Evolutionary conservation across 805 yeast genomes (phyloP).

Genomic region (Myxozyma udenii): DNA sequence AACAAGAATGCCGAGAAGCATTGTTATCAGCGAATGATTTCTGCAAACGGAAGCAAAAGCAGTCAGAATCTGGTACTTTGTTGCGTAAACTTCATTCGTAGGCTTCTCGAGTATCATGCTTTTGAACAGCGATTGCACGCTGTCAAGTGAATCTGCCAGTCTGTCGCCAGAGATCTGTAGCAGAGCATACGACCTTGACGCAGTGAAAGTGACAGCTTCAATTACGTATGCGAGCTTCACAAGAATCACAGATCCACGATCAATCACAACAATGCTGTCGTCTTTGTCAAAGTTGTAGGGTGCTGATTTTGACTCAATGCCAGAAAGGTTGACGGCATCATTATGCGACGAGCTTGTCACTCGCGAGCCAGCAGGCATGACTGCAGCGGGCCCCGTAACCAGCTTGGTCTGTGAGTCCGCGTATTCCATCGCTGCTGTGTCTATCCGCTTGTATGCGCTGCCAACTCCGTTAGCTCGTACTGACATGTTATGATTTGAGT

Average conservation of each 20-base stretch:
- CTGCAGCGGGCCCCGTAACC: neutral
- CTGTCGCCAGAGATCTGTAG: neutral
- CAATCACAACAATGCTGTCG: conserved; percentile 15
- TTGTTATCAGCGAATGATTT: conserved; percentile 6
- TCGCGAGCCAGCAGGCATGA: neutral
- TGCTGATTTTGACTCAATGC: neutral
- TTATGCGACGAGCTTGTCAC: conserved; percentile 13
- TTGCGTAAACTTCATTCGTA: neutral
- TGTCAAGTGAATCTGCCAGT: neutral
- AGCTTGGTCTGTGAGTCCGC: neutral
- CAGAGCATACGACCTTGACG: neutral
- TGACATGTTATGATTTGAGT: neutral
- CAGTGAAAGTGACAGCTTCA: neutral
- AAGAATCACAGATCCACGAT: conserved; percentile 14
- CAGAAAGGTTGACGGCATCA: neutral
- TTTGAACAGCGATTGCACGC: neutral
- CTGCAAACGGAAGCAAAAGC: neutral
- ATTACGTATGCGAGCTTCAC: conserved; percentile 1
- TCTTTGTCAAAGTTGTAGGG: neutral
- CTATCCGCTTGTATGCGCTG: neutral
- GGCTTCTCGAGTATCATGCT: neutral
- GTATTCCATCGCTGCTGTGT: neutral
- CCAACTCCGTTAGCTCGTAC: too few relatives aligned
- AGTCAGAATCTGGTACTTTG: neutral
- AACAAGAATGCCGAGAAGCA: conserved; percentile 11